Evolutionary conservation across 2,329 filamentous ascomycete species (phyloP).

Genomic region (Cordyceps fumosorosea): DNA sequence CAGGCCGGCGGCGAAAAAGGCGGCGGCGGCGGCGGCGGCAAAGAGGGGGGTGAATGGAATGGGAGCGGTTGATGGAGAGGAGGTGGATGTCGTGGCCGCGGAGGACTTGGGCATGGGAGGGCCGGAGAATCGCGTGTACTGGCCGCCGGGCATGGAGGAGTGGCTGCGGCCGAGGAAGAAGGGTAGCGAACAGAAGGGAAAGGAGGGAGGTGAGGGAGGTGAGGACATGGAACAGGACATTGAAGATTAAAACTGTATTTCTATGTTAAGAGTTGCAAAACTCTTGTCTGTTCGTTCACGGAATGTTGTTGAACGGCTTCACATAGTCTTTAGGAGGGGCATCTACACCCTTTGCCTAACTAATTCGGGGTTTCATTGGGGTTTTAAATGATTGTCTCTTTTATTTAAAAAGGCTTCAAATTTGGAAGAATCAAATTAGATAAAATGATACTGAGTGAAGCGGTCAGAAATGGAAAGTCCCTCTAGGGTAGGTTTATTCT

Average conservation of each 20-base stretch:
- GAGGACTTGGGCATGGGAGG: slow-evolving; percentile 84
- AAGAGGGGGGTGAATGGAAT: slow-evolving; percentile 32
- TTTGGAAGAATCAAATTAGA: no score
- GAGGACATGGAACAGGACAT: slow-evolving; percentile 17
- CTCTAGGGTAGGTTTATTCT: no score
- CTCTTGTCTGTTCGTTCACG: no score
- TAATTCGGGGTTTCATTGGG: no score
- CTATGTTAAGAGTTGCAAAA: no score
- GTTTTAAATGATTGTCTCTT: no score
- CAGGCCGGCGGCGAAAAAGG: slow-evolving; percentile 25
- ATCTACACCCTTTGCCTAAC: no score
- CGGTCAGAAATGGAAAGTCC: no score
- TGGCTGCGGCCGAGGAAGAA: slow-evolving; percentile 80
- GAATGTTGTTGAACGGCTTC: no score
- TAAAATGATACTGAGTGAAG: no score
- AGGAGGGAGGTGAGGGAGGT: slow-evolving; percentile 23
- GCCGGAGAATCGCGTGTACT: slow-evolving; percentile 74
- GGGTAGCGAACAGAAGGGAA: slow-evolving; percentile 44
- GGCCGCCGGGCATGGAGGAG: slow-evolving; percentile 84
- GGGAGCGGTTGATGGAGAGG: slow-evolving; percentile 24
- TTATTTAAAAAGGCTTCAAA: no score
- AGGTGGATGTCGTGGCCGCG: slow-evolving; percentile 45
- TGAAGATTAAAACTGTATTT: not conserved
- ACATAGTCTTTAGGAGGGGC: no score
- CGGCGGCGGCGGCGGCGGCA: slow-evolving; percentile 30